phyloP scores from a whole-genome alignment of 139 green algal genomes.

The Haematococcus lacustris region DNA sequence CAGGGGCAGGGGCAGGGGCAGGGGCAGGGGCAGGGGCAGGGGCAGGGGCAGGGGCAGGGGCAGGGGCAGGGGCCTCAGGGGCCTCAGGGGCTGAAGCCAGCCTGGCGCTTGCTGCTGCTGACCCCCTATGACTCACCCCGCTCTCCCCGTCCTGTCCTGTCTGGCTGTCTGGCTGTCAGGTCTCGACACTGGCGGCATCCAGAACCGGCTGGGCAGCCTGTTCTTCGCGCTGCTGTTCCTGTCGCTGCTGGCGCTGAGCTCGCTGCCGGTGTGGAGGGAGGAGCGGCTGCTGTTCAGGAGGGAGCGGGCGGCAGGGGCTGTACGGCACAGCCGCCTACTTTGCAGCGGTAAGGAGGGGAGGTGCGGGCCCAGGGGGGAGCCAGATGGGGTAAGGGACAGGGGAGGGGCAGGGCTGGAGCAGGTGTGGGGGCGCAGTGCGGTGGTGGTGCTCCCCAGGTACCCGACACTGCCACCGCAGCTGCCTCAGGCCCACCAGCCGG shows the following conservation, averaged over 20 bases:
- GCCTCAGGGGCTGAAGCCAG: not conserved
- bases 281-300: slow-evolving; percentile 59
- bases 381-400: too few species aligned
- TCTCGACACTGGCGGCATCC: slow-evolving; percentile 47
- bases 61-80: too few species aligned
- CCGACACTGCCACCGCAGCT: too few species aligned
- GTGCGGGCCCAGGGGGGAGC: too few species aligned
- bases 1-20: too few species aligned
- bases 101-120: not conserved
- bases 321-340: slow-evolving; percentile 44
- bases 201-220: slow-evolving; percentile 58
- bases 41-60: too few species aligned
- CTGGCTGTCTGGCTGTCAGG: slow-evolving; percentile 6
- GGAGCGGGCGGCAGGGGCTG: slow-evolving; percentile 41
- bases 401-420: too few species aligned
- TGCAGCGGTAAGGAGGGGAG: slow-evolving; percentile 20
- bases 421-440: too few species aligned
- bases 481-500: too few species aligned
- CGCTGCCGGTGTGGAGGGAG: slow-evolving; percentile 63
- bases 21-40: too few species aligned
- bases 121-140: not conserved
- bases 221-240: slow-evolving; percentile 75
- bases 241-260: slow-evolving; percentile 58
- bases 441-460: too few species aligned
- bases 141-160: not conserved